A percentile compares a stretch with the other conserved stretches of the same genome.
Conservation (phyloP, 2,329 filamentous ascomycete species). For the Microdochium nivale region DNA sequence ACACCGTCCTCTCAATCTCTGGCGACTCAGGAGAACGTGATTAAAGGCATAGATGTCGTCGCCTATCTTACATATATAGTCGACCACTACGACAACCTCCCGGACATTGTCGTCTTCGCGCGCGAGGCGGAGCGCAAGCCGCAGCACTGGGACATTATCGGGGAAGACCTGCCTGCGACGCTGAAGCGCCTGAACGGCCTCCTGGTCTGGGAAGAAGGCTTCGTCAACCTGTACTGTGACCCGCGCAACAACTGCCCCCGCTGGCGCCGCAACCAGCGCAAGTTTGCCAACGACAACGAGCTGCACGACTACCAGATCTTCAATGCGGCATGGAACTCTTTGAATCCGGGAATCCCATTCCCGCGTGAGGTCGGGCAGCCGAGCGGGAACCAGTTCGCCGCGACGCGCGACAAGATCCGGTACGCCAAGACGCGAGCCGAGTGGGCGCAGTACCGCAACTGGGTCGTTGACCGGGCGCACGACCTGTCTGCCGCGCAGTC, state of each 20-base stretch:
- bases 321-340: constrained; percentile 33
- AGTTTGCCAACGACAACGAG: constrained; percentile 24
- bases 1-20: background rate
- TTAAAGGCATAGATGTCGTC: constrained; percentile 54
- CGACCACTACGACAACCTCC: constrained; percentile 49
- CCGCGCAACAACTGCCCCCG: constrained; percentile 50
- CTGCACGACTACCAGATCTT: constrained; percentile 38
- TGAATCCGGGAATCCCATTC: constrained; percentile 33
- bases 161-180: constrained; percentile 38
- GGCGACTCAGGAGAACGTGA: constrained; percentile 20
- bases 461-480: constrained; percentile 44
- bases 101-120: constrained; percentile 49
- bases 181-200: constrained; percentile 39
- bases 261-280: constrained; percentile 40
- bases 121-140: constrained; percentile 41
- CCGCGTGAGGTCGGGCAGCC: constrained; percentile 44
- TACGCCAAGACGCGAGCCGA: constrained; percentile 37
- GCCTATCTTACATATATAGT: constrained; percentile 54
- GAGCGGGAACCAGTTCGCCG: constrained; percentile 57
- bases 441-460: constrained; percentile 50
- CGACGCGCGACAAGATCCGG: constrained; percentile 46
- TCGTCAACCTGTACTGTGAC: constrained; percentile 51
- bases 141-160: constrained; percentile 48
- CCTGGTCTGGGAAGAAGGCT: constrained; percentile 42
- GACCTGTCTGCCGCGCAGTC: constrained; percentile 44